Evolutionary conservation across 306 rosid genomes (phyloP), one percentile per base, ranked within the genome.

Genomic region (Castanospermum australe): DNA sequence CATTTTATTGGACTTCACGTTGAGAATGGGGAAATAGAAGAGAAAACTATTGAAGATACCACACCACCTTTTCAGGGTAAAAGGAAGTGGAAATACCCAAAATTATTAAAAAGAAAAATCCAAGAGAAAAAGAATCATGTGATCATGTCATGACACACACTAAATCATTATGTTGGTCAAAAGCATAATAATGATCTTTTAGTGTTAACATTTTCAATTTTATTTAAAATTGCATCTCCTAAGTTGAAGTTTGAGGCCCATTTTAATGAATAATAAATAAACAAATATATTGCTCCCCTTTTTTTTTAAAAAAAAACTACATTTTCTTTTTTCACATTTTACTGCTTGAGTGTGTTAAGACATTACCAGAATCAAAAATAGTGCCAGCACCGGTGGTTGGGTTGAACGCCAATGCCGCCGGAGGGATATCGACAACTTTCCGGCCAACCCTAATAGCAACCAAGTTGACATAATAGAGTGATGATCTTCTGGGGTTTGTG

Each of bases 381-480:
- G 98, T 96, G 20, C 99, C 99, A 0, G 96, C 84, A 1, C 99
- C 98, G 12, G 99, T 93, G 51, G 79, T 75, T 5, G 98, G 87
- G 76, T 96, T 85, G 86, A 93, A 93, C 0, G 97, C 96, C 76
- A 96, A 57, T 0, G 96, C 98, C 0, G 59, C 65, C 0, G 96
- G 93, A 3, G 99, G 99, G 56, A 96, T 88, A 24, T 92, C 88
- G 0, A 96, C 98, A n/a, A 84, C 24, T 83, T 24, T 79, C 76
- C 93, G 62, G 18, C 99, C 99, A 52, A 96, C 99, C 78, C 81
- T 86, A 39, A 96, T 83, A 1, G 89, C 94, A 24, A 75, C 39
- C 38, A 96, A 41, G 78, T 91, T 91, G 11, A 96, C 98, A 51
- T 83, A 96, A 25, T 96, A 96, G 24, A 96, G 90, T 0, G 99